Evolutionary conservation across 2,329 filamentous ascomycete genomes (phyloP), one percentile per base, ranked within the genome.

Genomic region (Metarhizium robertsii): DNA sequence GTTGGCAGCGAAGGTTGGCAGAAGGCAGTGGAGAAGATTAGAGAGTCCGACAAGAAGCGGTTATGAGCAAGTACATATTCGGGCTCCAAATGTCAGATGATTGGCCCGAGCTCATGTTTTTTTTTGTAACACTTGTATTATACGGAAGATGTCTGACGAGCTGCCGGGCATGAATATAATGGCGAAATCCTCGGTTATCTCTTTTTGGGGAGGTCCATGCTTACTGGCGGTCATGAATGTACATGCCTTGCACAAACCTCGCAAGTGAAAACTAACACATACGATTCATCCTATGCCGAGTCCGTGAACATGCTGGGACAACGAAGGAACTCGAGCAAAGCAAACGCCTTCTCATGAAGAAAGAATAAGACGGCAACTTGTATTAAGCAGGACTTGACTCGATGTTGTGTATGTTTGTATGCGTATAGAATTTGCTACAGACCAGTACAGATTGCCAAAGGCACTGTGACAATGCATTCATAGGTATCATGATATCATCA

Each of bases 1-100:
- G 80, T 84, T 2, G 80, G 81, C 0, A 64, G 71, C 50, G 67
- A 74, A 45, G 79, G 79, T 2, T 84, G 81, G 81, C 72, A 76
- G 62, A 71, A 75, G 61, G 73, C 73, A 1, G 76, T 78, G 1
- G 73, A 73, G 67, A 74, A 71, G 52, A 75, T 84, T 50, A 70
- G 80, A 56, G 72, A 75, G 57, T 71, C 71, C 16, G 79, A 79
- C 60, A 69, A 70, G 62, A 65, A 74, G 65, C 76, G 78, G 65
- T 70, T 81, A 78, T 83, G 71, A 72, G 58, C 13, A 14, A 36
- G 52, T 40, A 49, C 8, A 40, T 53, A 29, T 32, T 52, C 6
- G 16, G 2, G 14, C 10, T 36, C 18, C 18, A 18, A 6, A 34
- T 47, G 30, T n/a, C 25, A 14, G 34, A 18, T 49, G 6, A 4